A percentile compares a stretch with the other conserved stretches of the same genome.
phyloP scores from a whole-genome alignment of 495 filamentous ascomycete genomes.

The Penicillium antarcticum region DNA sequence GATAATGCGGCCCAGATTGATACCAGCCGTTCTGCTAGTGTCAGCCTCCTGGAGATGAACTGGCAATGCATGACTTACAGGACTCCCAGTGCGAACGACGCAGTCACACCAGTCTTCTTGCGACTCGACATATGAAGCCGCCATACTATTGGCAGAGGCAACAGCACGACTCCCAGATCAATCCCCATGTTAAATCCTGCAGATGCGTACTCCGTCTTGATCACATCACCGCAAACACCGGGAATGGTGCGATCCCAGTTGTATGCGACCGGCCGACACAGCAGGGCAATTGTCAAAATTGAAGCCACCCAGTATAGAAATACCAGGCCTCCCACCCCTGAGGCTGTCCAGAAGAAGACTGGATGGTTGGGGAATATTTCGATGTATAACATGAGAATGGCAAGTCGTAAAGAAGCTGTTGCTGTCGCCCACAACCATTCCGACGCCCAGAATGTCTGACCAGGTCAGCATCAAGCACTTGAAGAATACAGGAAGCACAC shows the following conservation, averaged over 20 bases:
- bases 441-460: conserved; percentile 12
- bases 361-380: conserved; percentile 5
- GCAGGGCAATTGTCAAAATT: conserved; percentile 12
- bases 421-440: conserved; percentile 16
- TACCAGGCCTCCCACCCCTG: conserved; percentile 4
- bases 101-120: conserved; percentile 11
- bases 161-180: conserved; percentile 11
- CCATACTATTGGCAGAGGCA: conserved; percentile 19
- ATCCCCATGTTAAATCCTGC: conserved; percentile 21
- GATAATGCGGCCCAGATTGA: conserved; percentile 19
- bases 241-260: conserved; percentile 15
- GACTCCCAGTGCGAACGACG: conserved; percentile 13
- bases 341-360: conserved; percentile 6
- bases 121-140: conserved; percentile 11
- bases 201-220: conserved; percentile 12
- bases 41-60: neutral
- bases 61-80: conserved; percentile 2
- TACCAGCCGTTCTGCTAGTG: conserved; percentile 4
- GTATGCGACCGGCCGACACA: conserved; percentile 18
- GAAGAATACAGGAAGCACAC: neutral
- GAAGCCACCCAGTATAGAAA: conserved; percentile 15
- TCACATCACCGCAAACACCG: conserved; percentile 13
- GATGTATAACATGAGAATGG: conserved; percentile 9
- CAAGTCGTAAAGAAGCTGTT: conserved; percentile 9
- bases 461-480: neutral